Evolutionary conservation across 345 rosid species (phyloP).

Genomic region (Gossypium rotundifolium): DNA sequence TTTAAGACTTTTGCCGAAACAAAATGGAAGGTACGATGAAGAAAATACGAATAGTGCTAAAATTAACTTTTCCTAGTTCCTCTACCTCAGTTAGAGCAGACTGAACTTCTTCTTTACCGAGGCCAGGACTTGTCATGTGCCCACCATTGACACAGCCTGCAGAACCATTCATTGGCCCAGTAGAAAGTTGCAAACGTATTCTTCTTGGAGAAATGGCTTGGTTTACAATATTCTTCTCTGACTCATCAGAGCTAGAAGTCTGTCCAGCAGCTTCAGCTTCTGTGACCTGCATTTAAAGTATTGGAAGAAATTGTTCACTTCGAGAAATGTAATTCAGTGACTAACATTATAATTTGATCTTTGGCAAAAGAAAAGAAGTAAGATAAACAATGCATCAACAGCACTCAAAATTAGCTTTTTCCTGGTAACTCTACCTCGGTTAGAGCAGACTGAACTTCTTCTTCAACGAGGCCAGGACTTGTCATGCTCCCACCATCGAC

Average conservation of each 20-base stretch:
- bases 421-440: slow-evolving; percentile 37
- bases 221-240: not conserved
- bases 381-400: not conserved
- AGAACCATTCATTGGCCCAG: not conserved
- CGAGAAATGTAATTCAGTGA: not conserved
- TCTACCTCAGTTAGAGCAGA: not conserved
- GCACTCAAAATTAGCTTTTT: not conserved
- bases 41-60: not conserved
- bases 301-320: not conserved
- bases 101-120: not conserved
- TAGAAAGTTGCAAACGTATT: slow-evolving; percentile 23
- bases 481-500: slow-evolving; percentile 10
- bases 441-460: slow-evolving; percentile 33
- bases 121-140: not conserved
- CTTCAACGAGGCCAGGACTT: slow-evolving; percentile 23
- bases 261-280: slow-evolving; percentile 14
- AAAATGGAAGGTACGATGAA: not conserved
- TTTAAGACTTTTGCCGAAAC: not conserved
- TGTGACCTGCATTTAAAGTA: slow-evolving; percentile 26
- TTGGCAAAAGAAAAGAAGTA: not conserved
- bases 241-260: not conserved
- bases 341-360: not conserved
- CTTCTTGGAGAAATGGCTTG: slow-evolving; percentile 40
- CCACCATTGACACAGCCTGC: not conserved
- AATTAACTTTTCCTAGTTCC: not conserved